phyloP scores from a whole-genome alignment of 257 asterid species.

The Solanum appendiculatum region DNA sequence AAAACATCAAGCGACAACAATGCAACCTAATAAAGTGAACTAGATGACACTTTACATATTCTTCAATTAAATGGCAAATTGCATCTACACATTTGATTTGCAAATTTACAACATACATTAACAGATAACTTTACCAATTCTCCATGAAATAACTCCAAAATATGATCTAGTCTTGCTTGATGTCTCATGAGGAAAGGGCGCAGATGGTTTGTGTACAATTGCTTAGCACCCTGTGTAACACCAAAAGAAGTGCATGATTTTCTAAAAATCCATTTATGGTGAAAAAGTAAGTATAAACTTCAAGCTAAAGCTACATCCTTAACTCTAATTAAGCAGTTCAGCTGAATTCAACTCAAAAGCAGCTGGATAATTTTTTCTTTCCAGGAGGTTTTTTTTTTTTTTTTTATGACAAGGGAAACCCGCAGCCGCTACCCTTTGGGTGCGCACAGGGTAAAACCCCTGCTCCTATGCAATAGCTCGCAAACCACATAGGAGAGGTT shows the following conservation, averaged over 20 bases:
- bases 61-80: background rate
- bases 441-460: too few relatives aligned
- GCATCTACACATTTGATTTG: background rate
- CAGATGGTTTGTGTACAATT: slow-evolving; percentile 52
- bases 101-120: background rate
- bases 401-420: too few relatives aligned
- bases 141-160: slow-evolving; percentile 34
- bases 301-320: background rate
- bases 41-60: background rate
- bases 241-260: slow-evolving; percentile 1
- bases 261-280: background rate
- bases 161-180: slow-evolving; percentile 56
- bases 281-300: background rate
- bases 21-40: background rate
- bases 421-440: too few relatives aligned
- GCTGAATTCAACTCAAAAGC: background rate
- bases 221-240: slow-evolving; percentile 62
- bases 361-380: background rate
- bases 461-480: too few relatives aligned
- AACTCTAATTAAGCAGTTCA: background rate
- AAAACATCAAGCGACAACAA: background rate
- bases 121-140: slow-evolving; percentile 46
- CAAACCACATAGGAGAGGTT: too few relatives aligned
- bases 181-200: slow-evolving; percentile 68
- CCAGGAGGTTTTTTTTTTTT: background rate